Conservation (phyloP, 2,329 filamentous ascomycete genomes). For the Cladosporium sp. region DNA sequence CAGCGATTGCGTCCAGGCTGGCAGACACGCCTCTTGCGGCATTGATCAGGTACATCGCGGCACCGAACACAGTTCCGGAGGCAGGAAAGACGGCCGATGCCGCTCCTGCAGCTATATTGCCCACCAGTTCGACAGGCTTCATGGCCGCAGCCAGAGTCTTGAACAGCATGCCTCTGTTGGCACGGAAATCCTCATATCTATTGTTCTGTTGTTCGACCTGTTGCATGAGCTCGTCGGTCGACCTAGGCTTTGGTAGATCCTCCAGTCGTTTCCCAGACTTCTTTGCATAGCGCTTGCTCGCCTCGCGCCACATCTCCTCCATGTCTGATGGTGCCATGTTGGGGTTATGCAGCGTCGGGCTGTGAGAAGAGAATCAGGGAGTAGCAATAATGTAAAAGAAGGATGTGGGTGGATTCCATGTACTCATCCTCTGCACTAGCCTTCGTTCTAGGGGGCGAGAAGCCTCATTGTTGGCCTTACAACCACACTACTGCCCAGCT, state of each 20-base stretch:
- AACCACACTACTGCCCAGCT: neutral
- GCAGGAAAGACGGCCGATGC: conserved; percentile 45
- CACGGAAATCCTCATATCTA: conserved; percentile 15
- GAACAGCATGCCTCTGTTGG: conserved; percentile 8
- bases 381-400: neutral
- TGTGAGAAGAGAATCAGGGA: neutral
- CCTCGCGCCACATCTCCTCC: conserved; percentile 13
- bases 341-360: neutral
- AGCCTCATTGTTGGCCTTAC: neutral
- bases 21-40: conserved; percentile 49
- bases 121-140: conserved; percentile 44
- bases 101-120: conserved; percentile 41
- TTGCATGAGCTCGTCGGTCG: conserved; percentile 17
- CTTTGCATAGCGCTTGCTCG: conserved; percentile 14
- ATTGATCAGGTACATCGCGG: conserved; percentile 46
- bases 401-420: neutral
- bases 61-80: conserved; percentile 45
- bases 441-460: neutral
- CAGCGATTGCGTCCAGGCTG: conserved; percentile 49
- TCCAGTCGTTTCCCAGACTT: conserved; percentile 13
- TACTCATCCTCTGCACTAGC: neutral
- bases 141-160: conserved; percentile 18
- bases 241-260: conserved; percentile 16
- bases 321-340: conserved; percentile 8
- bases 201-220: conserved; percentile 16